Percentiles rank a stretch among this genome's conserved stretches.
Evolutionary conservation across 2,329 filamentous ascomycete genomes (phyloP).

Genomic region (Apiospora marii): DNA sequence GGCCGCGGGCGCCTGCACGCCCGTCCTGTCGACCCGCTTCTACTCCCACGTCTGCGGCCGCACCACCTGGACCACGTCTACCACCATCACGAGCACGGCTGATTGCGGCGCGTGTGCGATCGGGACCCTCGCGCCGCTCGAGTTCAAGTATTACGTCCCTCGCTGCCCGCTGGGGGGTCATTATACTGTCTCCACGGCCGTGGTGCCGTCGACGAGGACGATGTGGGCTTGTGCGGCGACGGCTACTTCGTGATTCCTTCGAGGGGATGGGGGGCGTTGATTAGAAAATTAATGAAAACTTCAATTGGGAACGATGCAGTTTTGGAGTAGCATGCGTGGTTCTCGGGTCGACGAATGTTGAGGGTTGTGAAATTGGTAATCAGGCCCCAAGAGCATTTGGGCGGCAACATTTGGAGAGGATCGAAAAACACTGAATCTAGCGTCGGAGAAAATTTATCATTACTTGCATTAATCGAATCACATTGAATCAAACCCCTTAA

Average conservation of each 20-base stretch:
- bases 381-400: too few species aligned
- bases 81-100: background rate
- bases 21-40: background rate
- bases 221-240: background rate
- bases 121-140: background rate
- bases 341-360: too few species aligned
- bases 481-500: background rate
- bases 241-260: background rate
- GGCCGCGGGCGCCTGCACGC: constrained; percentile 1
- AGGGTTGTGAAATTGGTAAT: too few species aligned
- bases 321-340: too few species aligned
- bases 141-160: background rate
- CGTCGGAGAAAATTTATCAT: background rate
- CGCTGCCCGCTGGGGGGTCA: background rate
- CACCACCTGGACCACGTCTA: constrained; percentile 2
- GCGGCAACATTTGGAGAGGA: too few species aligned
- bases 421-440: background rate
- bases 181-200: background rate
- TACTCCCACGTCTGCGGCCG: constrained; percentile 11
- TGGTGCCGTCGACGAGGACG: background rate
- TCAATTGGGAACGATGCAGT: too few species aligned
- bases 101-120: background rate
- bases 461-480: too few species aligned
- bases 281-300: too few species aligned
- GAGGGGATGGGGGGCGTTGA: too few species aligned